These are phyloP conservation scores for Ophiostoma fasciatum DNA, from an alignment of 2,329 filamentous ascomycete genomes.

Conservation along the genomic window DNA sequence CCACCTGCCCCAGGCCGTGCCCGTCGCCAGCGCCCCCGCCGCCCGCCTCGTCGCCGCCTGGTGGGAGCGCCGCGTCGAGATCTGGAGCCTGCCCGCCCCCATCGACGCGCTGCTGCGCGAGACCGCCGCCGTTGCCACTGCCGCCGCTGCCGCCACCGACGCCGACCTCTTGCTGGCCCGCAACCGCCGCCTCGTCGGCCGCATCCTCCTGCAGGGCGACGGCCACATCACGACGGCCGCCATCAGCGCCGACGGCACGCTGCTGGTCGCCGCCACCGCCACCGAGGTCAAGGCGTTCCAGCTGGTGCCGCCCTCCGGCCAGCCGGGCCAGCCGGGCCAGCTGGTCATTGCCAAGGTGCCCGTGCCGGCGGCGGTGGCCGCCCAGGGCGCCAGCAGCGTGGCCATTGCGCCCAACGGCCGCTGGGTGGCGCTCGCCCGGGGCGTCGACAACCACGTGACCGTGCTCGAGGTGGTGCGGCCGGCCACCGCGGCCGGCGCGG, in stretches of 20 bases:
- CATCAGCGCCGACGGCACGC: slow-evolving; percentile 54
- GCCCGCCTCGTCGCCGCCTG: slow-evolving; percentile 72
- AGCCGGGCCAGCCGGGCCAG: slow-evolving; percentile 31
- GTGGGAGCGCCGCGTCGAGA: slow-evolving; percentile 78
- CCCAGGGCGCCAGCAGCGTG: slow-evolving; percentile 52
- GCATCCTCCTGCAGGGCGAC: slow-evolving; percentile 56
- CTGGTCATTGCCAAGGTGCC: slow-evolving; percentile 58
- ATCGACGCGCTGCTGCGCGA: slow-evolving; percentile 30
- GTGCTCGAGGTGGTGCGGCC: slow-evolving; percentile 33
- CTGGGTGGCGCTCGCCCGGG: slow-evolving; percentile 44
- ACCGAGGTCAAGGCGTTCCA: slow-evolving; percentile 66
- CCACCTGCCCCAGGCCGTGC: slow-evolving; percentile 66
- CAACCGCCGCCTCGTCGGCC: slow-evolving; percentile 52
- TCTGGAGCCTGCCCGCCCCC: slow-evolving; percentile 51
- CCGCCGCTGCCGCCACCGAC: slow-evolving; percentile 10
- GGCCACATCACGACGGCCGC: slow-evolving; percentile 61
- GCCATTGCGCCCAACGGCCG: slow-evolving; percentile 54
- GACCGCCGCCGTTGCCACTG: slow-evolving; percentile 22
- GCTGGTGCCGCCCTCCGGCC: slow-evolving; percentile 20
- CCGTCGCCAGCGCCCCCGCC: slow-evolving; percentile 55
- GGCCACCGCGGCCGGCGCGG: slow-evolving; percentile 12
- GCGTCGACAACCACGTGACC: slow-evolving; percentile 15
- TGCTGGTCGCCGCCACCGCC: slow-evolving; percentile 63
- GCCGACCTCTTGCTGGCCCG: slow-evolving; percentile 22
- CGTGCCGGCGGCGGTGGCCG: slow-evolving; percentile 40